These are phyloP conservation scores for Coccomyxa sp. DNA, from an alignment of 139 green algal genomes.

Conservation along the genomic window DNA sequence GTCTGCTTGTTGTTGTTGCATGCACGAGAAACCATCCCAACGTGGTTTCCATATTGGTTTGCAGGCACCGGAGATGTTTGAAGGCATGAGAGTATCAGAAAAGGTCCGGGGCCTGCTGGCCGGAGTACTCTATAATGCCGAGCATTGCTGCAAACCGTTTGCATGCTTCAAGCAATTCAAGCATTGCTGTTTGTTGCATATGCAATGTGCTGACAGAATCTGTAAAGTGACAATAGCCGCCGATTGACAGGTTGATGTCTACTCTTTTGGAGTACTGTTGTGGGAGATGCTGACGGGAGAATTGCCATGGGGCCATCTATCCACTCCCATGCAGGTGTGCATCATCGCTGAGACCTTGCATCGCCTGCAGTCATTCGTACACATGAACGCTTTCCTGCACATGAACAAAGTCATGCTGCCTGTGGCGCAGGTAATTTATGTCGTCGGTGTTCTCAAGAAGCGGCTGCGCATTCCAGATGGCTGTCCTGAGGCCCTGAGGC, in stretches of 20 bases:
- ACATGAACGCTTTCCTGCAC: neutral
- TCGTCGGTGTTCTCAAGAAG: slow-evolving; percentile 54
- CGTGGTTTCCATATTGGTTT: neutral
- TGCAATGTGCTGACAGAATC: neutral
- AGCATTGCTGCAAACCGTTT: neutral
- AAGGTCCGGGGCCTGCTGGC: slow-evolving; percentile 30
- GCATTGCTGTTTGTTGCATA: neutral
- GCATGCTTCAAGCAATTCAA: neutral
- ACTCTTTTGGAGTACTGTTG: slow-evolving; percentile 62
- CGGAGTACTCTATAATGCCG: neutral
- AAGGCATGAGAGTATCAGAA: slow-evolving; percentile 24
- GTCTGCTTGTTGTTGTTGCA: neutral
- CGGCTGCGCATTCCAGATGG: slow-evolving; percentile 44
- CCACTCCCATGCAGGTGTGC: slow-evolving; percentile 67
- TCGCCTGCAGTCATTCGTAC: slow-evolving; percentile 1
- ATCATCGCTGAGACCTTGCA: slow-evolving; percentile 20
- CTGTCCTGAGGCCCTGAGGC: slow-evolving; percentile 33
- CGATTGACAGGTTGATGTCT: slow-evolving; percentile 19
- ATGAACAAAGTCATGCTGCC: neutral
- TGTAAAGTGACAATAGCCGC: neutral
- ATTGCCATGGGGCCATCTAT: slow-evolving; percentile 63
- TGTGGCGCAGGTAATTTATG: slow-evolving; percentile 53
- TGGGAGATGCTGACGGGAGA: slow-evolving; percentile 59
- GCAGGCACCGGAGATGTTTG: slow-evolving; percentile 59
- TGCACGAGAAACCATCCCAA: too few relatives aligned